These are phyloP conservation scores for Septoria linicola DNA, from an alignment of 2,329 filamentous ascomycete species.

Conservation along the genomic window DNA sequence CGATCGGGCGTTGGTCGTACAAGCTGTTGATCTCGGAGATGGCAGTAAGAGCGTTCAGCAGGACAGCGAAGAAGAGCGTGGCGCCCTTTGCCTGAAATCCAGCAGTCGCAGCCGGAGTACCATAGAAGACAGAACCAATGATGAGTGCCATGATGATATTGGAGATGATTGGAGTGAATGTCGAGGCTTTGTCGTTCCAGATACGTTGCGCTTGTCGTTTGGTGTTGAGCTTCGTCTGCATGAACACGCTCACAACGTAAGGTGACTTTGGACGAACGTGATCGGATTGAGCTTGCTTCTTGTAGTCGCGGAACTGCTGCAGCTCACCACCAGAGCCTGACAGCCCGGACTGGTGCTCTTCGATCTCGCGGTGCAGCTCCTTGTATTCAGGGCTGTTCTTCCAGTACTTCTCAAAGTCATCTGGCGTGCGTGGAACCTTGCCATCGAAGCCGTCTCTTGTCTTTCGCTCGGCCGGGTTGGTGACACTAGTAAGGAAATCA, in stretches of 20 bases:
- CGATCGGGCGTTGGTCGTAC: conserved; percentile 49
- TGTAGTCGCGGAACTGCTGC: conserved; percentile 49
- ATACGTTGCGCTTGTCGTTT: conserved; percentile 53
- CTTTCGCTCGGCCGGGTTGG: conserved; percentile 61
- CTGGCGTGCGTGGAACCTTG: conserved; percentile 64
- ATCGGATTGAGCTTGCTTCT: conserved; percentile 54
- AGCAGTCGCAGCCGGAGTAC: conserved; percentile 50
- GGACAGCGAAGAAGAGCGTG: conserved; percentile 59
- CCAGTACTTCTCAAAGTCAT: conserved; percentile 63
- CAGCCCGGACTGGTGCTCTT: conserved; percentile 50
- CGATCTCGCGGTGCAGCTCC: conserved; percentile 50
- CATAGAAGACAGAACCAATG: conserved; percentile 61
- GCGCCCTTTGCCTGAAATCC: conserved; percentile 58
- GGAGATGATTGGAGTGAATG: conserved; percentile 47
- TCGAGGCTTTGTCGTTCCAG: conserved; percentile 53
- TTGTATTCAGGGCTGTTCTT: conserved; percentile 48
- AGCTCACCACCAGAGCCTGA: conserved; percentile 46
- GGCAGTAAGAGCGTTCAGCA: conserved; percentile 59
- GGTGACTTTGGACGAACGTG: conserved; percentile 56
- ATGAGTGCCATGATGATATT: conserved; percentile 60
- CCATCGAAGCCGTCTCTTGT: conserved; percentile 59
- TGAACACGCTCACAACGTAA: conserved; percentile 57
- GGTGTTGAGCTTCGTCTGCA: conserved; percentile 55
- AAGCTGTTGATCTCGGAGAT: conserved; percentile 68
- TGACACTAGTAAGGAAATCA: conserved; percentile 69